Base-by-base conservation (phyloP, 148 eudicot species). In the Fagopyrum tataricum region DNA sequence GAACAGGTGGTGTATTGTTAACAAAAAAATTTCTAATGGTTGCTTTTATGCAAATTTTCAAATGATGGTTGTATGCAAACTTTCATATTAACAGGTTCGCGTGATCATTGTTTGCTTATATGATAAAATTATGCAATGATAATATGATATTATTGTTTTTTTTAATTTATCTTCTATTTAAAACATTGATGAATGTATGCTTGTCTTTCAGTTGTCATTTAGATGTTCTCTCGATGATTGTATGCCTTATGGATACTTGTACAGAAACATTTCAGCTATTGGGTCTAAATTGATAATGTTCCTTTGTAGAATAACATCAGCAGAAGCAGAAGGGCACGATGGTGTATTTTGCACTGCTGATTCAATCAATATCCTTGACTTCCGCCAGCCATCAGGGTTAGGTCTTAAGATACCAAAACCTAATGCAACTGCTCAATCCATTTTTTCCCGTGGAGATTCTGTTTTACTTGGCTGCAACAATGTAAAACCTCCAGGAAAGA, bases 321-420 rank as follows among this genome's bases (percentile, higher is more conserved):
- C 91, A 48, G 96, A 94, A 79, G 91, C 91, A 37, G 98, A 95
- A 86, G 98, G 97, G 71, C 84, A 95, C 62, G 98, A 95, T 72
- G 98, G 98, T 11, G 91, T 94, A 5, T 94, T 91, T 74, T 91
- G 93, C 85, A 89, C 93, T 39, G 26, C 85, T 6, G 98, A 94
- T 75, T 81, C 89, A 48, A 87, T 88, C 13, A 94, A 88, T 13
- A 66, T 94, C 71, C 79, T 94, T 49, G 97, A 94, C 79, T 91
- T 91, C 72, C 90, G 98, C n/a, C 85, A 87, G 14, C 97, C 98
- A 76, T 84, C 96, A 18, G 97, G 98, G 14, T 75, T 94, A 18
- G 98, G 87, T 66, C 81, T 89, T 46, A 94, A 84, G 83, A 89
- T 94, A 61, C 91, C 93, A 41, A 88, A 81, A 74, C 69, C 82